Evolutionary conservation across 116 monocot species (phyloP).

Genomic region (Phalaenopsis hybrid): DNA sequence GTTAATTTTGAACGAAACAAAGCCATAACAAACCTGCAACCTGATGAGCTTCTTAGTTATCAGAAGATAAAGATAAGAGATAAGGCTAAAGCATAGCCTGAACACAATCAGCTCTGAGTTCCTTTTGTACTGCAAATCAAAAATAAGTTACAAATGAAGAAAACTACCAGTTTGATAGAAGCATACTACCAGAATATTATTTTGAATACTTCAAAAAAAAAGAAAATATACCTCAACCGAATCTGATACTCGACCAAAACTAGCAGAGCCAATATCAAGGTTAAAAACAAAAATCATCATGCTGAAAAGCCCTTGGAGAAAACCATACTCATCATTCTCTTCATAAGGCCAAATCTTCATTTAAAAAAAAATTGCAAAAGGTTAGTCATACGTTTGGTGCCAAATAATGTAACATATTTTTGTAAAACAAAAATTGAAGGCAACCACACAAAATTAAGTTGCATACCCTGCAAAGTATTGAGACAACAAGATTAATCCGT

Average conservation of each 20-base stretch:
- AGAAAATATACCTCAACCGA: constrained; percentile 36
- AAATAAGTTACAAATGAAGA: background rate
- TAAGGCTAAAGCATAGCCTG: constrained; percentile 54
- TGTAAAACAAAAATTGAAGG: background rate
- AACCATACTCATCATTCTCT: constrained; percentile 71
- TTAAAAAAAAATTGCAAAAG: background rate
- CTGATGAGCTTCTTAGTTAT: constrained; percentile 56
- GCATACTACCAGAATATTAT: background rate
- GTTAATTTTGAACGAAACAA: background rate
- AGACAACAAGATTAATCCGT: constrained; percentile 63
- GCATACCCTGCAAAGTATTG: constrained; percentile 74
- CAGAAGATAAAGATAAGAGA: constrained; percentile 69
- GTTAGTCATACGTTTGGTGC: background rate
- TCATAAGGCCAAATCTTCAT: constrained; percentile 94
- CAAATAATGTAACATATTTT: background rate
- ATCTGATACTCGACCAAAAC: constrained; percentile 26
- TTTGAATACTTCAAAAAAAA: background rate
- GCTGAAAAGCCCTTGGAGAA: constrained; percentile 70
- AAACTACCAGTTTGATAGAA: background rate
- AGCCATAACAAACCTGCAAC: constrained; percentile 47
- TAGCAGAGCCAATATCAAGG: constrained; percentile 32
- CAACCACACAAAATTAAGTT: constrained; percentile 3
- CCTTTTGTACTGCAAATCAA: constrained; percentile 38
- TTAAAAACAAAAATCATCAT: constrained; percentile 65
- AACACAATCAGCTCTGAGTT: constrained; percentile 47